Evolutionary conservation across 805 yeast species (phyloP), one percentile per base, ranked within the genome.

Genomic region (Candida oleophila): DNA sequence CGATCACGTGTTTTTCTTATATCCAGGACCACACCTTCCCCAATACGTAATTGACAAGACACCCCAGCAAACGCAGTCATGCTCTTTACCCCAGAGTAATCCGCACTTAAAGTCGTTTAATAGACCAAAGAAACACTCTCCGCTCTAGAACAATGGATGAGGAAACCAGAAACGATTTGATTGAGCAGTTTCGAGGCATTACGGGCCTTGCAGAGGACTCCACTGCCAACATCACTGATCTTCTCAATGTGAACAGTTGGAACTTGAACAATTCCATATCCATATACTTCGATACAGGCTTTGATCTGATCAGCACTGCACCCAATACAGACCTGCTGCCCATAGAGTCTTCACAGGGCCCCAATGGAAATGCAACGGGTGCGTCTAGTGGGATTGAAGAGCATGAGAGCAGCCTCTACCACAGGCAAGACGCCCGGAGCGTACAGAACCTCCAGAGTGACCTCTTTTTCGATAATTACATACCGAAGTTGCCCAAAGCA

Each of bases 251-350:
- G 41, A 75, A 81, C 53, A 75, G 80, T 42, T 82, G 83, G 83
- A 76, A 83, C 55, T 57, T 85, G 42, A 87, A 84, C 54, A 68
- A 75, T 38, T 81, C 89, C 1, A 62, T 83, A 28, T 76, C 84
- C 3, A 72, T 80, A 43, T 85, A 74, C 59, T 83, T 83, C 57
- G 91, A 85, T 54, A 46, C 55, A 3, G 73, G 73, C n/a, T 66
- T 71, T 46, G 67, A 62, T 1, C 33, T 42, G 39, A 32, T 41
- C 15, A 21, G 22, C 21, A 19, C 21, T 28, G 22, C 9, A 20
- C 18, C 30, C n/a, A 22, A 38, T 22, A 7, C 33, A 14, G 7
- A 15, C 33, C 30, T 7, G 11, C 30, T 25, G 30, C 30, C 30
- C 5, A 25, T 25, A 7, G 30, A 25, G 30, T 11, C 30, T 25